These are phyloP conservation scores for Cyanodermella asteris DNA, from an alignment of 2,329 filamentous ascomycete genomes.

Conservation along the genomic window DNA sequence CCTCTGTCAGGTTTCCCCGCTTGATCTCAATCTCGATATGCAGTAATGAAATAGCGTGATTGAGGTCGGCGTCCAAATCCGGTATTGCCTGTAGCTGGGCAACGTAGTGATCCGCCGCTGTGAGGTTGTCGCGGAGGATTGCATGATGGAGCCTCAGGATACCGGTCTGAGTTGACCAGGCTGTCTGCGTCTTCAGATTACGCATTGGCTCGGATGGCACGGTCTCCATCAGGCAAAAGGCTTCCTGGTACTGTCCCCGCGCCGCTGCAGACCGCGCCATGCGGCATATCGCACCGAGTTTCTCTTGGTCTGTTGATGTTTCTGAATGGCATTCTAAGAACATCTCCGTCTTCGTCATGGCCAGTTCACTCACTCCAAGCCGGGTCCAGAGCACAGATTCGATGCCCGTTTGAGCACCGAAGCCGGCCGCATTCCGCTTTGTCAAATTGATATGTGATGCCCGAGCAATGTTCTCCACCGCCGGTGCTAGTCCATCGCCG, in stretches of 20 bases:
- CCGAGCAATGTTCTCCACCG: constrained; percentile 60
- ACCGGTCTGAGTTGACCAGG: constrained; percentile 21
- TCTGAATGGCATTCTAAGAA: constrained; percentile 52
- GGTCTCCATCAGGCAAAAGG: constrained; percentile 35
- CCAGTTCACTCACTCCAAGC: constrained; percentile 38
- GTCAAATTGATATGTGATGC: constrained; percentile 65
- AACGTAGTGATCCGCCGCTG: constrained; percentile 34
- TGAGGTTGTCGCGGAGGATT: constrained; percentile 28
- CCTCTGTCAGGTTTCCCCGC: constrained; percentile 27
- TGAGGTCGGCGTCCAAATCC: constrained; percentile 35
- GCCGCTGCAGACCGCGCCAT: constrained; percentile 37
- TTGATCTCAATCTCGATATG: constrained; percentile 37
- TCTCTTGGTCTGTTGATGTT: constrained; percentile 51
- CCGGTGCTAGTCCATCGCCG: constrained; percentile 34
- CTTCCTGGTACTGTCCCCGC: constrained; percentile 49
- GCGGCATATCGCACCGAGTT: constrained; percentile 51
- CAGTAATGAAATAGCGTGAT: constrained; percentile 34
- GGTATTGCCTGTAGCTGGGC: constrained; percentile 31
- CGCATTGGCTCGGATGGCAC: constrained; percentile 41
- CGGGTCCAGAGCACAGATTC: constrained; percentile 54
- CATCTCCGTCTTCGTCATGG: constrained; percentile 41
- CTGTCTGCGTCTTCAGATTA: constrained; percentile 54
- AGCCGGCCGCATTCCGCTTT: constrained; percentile 48
- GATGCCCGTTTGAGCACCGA: constrained; percentile 53
- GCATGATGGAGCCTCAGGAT: constrained; percentile 17